Evolutionary conservation across 2,329 filamentous ascomycete species (phyloP), one percentile per base, ranked within the genome.

Genomic region (Davidsoniella eucalypti): DNA sequence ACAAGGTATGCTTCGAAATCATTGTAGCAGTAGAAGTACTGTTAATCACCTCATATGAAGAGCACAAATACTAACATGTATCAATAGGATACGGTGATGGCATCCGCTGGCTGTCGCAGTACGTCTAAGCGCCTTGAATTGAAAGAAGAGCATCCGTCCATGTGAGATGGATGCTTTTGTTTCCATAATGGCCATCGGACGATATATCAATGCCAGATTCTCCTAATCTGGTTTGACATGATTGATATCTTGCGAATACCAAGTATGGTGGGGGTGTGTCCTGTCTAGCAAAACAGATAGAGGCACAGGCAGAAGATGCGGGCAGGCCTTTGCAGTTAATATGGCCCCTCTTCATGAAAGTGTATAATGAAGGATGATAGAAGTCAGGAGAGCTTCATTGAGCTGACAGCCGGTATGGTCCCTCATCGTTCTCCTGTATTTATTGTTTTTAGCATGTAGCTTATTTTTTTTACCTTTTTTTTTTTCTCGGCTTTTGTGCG

Each of bases 41-140:
- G 21, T 23, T 23, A 4, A 37, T 51, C 29, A 18, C 36, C 38
- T 50, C 9, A 33, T 33, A 10, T 33, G 4, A 33, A 33, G 29
- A 33, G 39, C 8, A 18, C 5, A 26, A 14, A 25, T 10, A 42
- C 50, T 58, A 55, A 58, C 57, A 57, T 43, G 52, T 36, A 38
- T 37, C 16, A 48, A 52, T 57, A 82, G 78, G 84, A 57, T 94
- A 94, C 65, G 86, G 86, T 50, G 87, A 94, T 60, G 87, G 76
- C 60, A 90, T 94, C 67, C 79, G 86, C 70, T 94, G 87, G 87
- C 67, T 94, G 67, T 86, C 85, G 51, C 87, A 93, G 73, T 94
- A 93, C 63, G 85, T 93, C 64, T 93, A 82, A 71, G 64, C 26
- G n/a, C 40, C n/a, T 41, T 40, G 8, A 4, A 33, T 9, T 3